These are phyloP conservation scores for Phyllosticta capitalensis DNA, from an alignment of 2,329 filamentous ascomycete species.

Conservation along the genomic window DNA sequence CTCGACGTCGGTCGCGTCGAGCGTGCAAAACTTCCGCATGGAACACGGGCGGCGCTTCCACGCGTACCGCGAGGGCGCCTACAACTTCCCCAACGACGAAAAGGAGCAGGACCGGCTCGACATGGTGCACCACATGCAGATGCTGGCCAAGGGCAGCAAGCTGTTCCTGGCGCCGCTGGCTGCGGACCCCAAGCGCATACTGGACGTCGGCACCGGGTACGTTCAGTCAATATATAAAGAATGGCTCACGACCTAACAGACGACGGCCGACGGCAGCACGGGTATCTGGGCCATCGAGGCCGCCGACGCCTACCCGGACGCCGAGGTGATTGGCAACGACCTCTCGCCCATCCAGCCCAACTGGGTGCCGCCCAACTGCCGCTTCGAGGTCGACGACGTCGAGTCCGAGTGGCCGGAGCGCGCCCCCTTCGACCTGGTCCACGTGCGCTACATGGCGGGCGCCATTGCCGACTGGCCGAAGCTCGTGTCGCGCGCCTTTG, in stretches of 20 bases:
- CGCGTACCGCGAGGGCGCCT: constrained; percentile 23
- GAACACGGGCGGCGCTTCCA: constrained; percentile 28
- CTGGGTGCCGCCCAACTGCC: constrained; percentile 49
- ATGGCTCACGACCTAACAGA: no score
- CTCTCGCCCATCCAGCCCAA: constrained; percentile 41
- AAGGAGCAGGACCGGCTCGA: constrained; percentile 10
- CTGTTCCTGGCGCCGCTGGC: constrained; percentile 16
- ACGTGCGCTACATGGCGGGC: constrained; percentile 23
- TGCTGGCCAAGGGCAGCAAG: constrained; percentile 1
- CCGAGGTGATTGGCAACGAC: constrained; percentile 31
- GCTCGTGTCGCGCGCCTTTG: constrained; percentile 13
- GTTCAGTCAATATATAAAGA: no score
- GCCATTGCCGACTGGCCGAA: constrained; percentile 22
- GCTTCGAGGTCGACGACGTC: constrained; percentile 31
- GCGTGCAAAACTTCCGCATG: constrained; percentile 14
- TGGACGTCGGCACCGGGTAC: constrained; percentile 22
- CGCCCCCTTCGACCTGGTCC: constrained; percentile 21
- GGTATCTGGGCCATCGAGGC: constrained; percentile 20
- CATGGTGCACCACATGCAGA: constrained; percentile 3
- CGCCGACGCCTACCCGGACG: constrained; percentile 21
- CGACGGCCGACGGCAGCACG: constrained; percentile 5
- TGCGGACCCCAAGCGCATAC: constrained; percentile 10
- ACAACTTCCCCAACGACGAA: constrained; percentile 17
- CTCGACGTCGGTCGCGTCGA: constrained; percentile 15
- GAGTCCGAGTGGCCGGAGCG: constrained; percentile 25